Evolutionary conservation across 768 basidiomycete species (phyloP).

Genomic region (Austroboletus eburneus): DNA sequence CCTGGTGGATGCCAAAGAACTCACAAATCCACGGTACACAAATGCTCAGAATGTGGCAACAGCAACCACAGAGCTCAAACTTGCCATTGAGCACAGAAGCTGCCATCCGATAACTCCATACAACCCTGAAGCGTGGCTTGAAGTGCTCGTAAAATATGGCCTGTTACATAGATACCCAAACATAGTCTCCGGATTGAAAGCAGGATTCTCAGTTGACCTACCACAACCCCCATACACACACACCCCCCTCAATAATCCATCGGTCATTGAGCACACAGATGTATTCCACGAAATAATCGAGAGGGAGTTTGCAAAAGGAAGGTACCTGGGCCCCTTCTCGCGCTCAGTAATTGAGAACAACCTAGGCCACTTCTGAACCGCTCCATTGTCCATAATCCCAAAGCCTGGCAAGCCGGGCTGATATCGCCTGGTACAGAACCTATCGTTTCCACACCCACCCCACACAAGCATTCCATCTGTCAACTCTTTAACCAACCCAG

Average conservation of each 20-base stretch:
- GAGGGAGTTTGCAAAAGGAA: no score
- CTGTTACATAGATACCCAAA: neutral
- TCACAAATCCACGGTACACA: neutral
- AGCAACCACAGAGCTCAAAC: neutral
- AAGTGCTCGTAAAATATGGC: fast-evolving
- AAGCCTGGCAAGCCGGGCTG: no score
- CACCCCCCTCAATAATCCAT: neutral
- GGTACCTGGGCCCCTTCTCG: neutral
- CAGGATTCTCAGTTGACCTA: neutral
- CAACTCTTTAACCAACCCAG: constrained; percentile 29
- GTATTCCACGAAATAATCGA: neutral
- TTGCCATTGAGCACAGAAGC: neutral
- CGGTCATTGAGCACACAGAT: fast-evolving
- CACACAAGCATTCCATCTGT: constrained; percentile 25
- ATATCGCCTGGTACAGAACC: no score
- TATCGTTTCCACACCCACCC: constrained; percentile 18
- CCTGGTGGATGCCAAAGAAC: neutral
- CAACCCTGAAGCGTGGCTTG: neutral
- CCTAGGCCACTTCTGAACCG: no score
- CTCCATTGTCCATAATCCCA: no score
- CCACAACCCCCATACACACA: neutral
- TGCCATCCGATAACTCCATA: neutral
- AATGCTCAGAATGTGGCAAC: neutral
- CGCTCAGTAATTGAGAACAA: no score
- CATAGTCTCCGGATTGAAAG: neutral